These are phyloP conservation scores for Beverwykella pulmonaria DNA, from an alignment of 495 filamentous ascomycete species.

Conservation along the genomic window DNA sequence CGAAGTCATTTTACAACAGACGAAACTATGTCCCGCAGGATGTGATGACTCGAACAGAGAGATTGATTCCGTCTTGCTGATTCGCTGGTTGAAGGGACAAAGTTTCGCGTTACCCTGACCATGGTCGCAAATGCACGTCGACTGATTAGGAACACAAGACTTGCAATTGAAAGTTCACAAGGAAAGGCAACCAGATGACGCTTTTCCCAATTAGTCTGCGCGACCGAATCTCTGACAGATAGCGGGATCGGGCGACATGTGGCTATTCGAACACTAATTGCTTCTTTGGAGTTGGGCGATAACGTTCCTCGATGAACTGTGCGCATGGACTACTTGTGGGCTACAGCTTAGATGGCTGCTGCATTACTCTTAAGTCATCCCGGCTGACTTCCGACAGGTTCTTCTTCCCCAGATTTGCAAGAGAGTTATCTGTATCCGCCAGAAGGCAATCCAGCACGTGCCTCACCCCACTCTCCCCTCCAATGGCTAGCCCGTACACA, in stretches of 20 bases:
- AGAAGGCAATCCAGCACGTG: constrained; percentile 60
- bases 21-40: no score
- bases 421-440: constrained; percentile 45
- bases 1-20: no score
- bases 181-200: no score
- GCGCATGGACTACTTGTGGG: background rate
- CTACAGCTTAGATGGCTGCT: constrained; percentile 34
- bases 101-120: no score
- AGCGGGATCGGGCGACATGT: background rate
- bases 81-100: no score
- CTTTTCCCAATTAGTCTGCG: background rate
- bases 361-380: constrained; percentile 34
- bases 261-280: background rate
- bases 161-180: no score
- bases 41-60: no score
- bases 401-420: constrained; percentile 38
- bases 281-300: background rate
- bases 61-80: no score
- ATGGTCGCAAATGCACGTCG: no score
- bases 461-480: constrained; percentile 60
- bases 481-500: constrained; percentile 43
- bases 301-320: background rate
- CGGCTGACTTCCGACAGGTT: constrained; percentile 29
- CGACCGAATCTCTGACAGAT: background rate
- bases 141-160: no score